Evolutionary conservation across 257 asterid species (phyloP).

Genomic region (Eucommia ulmoides): DNA sequence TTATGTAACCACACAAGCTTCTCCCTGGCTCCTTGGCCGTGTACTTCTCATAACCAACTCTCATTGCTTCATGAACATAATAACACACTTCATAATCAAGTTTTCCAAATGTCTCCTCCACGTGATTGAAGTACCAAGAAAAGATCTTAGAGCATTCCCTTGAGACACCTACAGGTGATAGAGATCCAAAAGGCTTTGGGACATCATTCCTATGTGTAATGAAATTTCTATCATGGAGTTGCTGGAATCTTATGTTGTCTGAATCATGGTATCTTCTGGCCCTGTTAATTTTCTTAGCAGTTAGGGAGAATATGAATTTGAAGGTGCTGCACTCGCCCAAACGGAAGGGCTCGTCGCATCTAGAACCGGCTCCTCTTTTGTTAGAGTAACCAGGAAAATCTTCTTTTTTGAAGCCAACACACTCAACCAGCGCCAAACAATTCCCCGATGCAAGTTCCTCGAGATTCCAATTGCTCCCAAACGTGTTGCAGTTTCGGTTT

Average conservation of each 20-base stretch:
- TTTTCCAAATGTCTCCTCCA: constrained; percentile 30
- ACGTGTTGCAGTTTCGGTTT: neutral
- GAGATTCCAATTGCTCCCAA: constrained; percentile 25
- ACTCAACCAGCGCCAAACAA: constrained; percentile 12
- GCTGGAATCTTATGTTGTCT: too few relatives aligned
- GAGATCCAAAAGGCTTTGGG: neutral
- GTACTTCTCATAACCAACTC: constrained; percentile 24
- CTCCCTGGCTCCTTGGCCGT: too few relatives aligned
- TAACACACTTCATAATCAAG: constrained; percentile 12
- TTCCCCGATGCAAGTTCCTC: constrained; percentile 23
- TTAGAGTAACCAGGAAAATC: constrained; percentile 43
- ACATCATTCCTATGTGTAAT: neutral
- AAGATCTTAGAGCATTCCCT: constrained; percentile 24
- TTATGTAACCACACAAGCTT: constrained; percentile 23
- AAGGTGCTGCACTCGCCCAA: constrained; percentile 37
- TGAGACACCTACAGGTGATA: too few relatives aligned
- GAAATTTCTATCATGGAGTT: too few relatives aligned
- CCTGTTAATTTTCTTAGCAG: neutral
- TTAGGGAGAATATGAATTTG: constrained; percentile 17
- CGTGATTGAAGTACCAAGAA: too few relatives aligned
- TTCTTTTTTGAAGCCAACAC: constrained; percentile 24
- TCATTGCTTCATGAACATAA: constrained; percentile 18
- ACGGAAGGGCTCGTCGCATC: constrained; percentile 29
- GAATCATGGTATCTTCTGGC: neutral
- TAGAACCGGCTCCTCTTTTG: constrained; percentile 40